Evolutionary conservation across 129 eudicot species (phyloP), one percentile per base, ranked within the genome.

Genomic region (Flaveria ramosissima): DNA sequence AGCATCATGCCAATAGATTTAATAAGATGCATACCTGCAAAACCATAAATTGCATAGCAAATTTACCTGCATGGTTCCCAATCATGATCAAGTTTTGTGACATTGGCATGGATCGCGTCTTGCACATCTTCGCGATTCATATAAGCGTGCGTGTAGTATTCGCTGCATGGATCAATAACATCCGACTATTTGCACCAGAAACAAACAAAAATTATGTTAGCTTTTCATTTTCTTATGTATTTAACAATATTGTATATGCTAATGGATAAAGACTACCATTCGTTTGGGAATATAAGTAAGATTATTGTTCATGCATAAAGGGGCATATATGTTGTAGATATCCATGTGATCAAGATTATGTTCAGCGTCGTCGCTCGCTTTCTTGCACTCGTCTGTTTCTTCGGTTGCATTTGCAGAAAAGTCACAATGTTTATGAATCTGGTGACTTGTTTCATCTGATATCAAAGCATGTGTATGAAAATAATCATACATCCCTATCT

Each of bases 81-180:
- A 57, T 84, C 85, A 56, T 89, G 83, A 45, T 72, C 67, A 6
- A 92, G 75, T 32, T 82, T 90, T 45, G 98, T 93, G 27, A 88
- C 87, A 78, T 90, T 93, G 2, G 98, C 96, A 82, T 93, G 95
- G 15, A 93, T 76, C n/a, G 98, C 95, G 70, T 88, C 67, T 83
- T 93, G 98, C 72, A 93, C 98, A 70, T 88, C 92, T 10, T 84
- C 84, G 12, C 84, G 74, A 71, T 93, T 93, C 72, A 93, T 26
- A 55, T 93, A 93, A 60, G 94, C 92, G 45, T 73, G 10, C 7
- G 83, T 85, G 71, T 90, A 93, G 60, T 42, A 1, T 9, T 83
- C 92, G 43, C 86, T 77, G 70, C 96, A 90, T 3, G 96, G 96
- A 78, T 90, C 91, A 30, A 83, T 47, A 32, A 60, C 16, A 47